Percentiles rank a stretch among this genome's conserved stretches.
phyloP scores from a whole-genome alignment of 345 rosid genomes.

The Combretum micranthum region DNA sequence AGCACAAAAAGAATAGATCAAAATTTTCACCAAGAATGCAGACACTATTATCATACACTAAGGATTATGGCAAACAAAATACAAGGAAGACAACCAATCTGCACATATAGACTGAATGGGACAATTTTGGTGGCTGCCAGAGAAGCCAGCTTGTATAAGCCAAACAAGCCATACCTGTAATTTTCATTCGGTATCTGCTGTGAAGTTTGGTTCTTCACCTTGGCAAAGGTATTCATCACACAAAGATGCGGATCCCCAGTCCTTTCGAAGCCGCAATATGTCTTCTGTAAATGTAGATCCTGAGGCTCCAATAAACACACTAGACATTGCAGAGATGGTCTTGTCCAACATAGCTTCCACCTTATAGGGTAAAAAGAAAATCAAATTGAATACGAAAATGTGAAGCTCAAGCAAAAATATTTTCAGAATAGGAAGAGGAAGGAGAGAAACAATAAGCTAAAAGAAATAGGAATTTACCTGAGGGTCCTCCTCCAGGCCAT shows the following conservation, averaged over 20 bases:
- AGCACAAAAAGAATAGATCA: no score
- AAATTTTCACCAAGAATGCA: no score
- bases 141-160: not conserved
- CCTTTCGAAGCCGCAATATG: conserved; percentile 66
- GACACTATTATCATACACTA: no score
- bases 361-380: conserved; percentile 19
- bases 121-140: no score
- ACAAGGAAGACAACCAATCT: no score
- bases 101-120: no score
- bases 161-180: no score
- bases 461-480: conserved; percentile 44
- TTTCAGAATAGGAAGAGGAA: not conserved
- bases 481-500: conserved; percentile 52
- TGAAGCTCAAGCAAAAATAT: not conserved
- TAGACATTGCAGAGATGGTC: conserved; percentile 66
- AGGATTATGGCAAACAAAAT: no score
- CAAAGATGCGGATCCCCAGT: conserved; percentile 58
- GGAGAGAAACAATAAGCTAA: not conserved
- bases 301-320: conserved; percentile 67
- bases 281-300: conserved; percentile 88
- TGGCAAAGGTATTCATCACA: conserved; percentile 81
- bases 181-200: conserved; percentile 53
- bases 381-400: not conserved
- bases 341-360: conserved; percentile 98
- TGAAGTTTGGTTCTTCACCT: conserved; percentile 68